These are phyloP conservation scores for Globisporangium mamillatum DNA, from an alignment of 352 stramenopile genomes.

Conservation along the genomic window DNA sequence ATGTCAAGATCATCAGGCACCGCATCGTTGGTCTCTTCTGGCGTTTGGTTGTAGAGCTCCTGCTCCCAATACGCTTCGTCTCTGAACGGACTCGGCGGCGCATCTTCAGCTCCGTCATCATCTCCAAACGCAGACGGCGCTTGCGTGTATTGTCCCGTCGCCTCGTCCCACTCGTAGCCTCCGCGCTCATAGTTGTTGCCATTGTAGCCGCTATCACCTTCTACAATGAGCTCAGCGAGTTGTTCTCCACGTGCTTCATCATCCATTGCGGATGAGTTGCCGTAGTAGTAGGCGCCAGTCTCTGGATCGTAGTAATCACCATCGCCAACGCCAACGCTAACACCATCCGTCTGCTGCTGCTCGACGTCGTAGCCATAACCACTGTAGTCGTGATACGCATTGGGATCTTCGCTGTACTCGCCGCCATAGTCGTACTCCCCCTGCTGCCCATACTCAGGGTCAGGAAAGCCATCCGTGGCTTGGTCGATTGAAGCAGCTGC, in stretches of 20 bases:
- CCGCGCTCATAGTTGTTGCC: not conserved
- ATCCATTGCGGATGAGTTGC: not conserved
- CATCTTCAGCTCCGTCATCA: conserved; percentile 16
- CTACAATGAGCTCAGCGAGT: not conserved
- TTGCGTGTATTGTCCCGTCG: conserved; percentile 19
- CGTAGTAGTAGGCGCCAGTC: not conserved
- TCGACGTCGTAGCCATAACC: not conserved
- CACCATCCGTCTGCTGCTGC: not conserved
- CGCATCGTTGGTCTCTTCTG: not conserved
- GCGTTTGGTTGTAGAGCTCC: conserved; percentile 25
- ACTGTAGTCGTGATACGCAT: not conserved
- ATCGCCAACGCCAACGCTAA: not conserved
- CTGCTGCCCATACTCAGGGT: not conserved
- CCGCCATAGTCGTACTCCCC: not conserved
- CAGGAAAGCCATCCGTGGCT: not conserved
- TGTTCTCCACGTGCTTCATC: not conserved
- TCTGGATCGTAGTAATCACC: not conserved
- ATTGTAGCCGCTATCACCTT: not conserved
- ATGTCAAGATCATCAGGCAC: not conserved
- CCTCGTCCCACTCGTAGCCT: conserved; percentile 11
- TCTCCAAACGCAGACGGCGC: conserved; percentile 16
- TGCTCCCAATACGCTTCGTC: conserved; percentile 54
- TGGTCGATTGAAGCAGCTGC: not conserved
- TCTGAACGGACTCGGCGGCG: conserved; percentile 29
- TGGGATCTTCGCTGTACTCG: not conserved